Conservation (phyloP, 176 grass and related monocot genomes). For the Alloteropsis semialata region DNA sequence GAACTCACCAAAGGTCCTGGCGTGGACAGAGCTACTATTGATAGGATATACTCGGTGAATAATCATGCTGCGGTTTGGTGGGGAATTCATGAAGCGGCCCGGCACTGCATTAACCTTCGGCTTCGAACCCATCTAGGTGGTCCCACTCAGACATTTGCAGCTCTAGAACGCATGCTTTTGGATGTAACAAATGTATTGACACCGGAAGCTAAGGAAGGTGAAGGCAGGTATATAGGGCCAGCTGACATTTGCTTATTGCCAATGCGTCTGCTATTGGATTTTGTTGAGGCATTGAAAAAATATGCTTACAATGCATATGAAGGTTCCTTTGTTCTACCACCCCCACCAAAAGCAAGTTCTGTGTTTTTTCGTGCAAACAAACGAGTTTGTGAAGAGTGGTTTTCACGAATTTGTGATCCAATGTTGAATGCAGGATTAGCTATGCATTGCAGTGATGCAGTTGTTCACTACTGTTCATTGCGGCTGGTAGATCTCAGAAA, state of each 20-base stretch:
- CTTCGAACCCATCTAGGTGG: constrained; percentile 95
- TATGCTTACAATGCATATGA: constrained; percentile 98
- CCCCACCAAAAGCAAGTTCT: constrained; percentile 66
- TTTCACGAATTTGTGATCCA: constrained; percentile 96
- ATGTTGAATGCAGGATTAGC: constrained; percentile 93
- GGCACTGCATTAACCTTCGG: constrained; percentile 85
- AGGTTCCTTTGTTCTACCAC: constrained; percentile 83
- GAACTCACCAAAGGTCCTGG: constrained; percentile 47
- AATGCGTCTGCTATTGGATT: constrained; percentile 86
- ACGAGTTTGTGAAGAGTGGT: constrained; percentile 98
- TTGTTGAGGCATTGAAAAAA: constrained; percentile 95
- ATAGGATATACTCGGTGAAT: constrained; percentile 87
- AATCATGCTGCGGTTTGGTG: constrained; percentile 96
- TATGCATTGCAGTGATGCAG: constrained; percentile 77
- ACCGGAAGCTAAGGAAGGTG: constrained; percentile 70
- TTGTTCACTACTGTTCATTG: constrained; percentile 72
- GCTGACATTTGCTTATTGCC: constrained; percentile 69
- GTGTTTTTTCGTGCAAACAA: constrained; percentile 97
- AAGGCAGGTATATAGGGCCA: constrained; percentile 64
- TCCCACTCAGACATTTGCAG: constrained; percentile 96
- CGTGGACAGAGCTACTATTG: constrained; percentile 50
- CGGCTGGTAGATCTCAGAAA: constrained; percentile 73
- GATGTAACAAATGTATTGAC: constrained; percentile 76
- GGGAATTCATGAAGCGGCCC: constrained; percentile 92
- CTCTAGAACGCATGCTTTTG: constrained; percentile 92